A percentile compares a stretch with the other conserved stretches of the same genome.
These are phyloP conservation scores for Aciculosporium take DNA, from an alignment of 2,329 filamentous ascomycete genomes.

Conservation along the genomic window DNA sequence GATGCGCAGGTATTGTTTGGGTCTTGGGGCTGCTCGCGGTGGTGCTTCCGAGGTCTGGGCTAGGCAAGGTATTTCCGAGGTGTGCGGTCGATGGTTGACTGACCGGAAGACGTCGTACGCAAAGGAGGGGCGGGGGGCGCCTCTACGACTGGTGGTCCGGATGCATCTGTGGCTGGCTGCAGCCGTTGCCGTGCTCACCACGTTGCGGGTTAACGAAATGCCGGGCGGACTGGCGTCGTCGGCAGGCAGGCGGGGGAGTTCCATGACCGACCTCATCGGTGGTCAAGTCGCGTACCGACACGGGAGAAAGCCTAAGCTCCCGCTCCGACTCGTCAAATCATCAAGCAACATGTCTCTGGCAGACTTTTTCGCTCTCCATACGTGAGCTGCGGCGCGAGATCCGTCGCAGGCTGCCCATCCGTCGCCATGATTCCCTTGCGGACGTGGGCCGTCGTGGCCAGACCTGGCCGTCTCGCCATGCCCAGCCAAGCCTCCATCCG, in stretches of 20 bases:
- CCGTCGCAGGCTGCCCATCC: not conserved
- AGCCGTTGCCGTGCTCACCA: no score
- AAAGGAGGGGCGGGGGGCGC: no score
- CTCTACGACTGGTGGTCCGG: no score
- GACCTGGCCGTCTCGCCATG: slow-evolving; percentile 4
- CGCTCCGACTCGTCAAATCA: not conserved
- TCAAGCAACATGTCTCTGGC: not conserved
- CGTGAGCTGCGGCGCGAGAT: not conserved
- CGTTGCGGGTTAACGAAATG: no score
- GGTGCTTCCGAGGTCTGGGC: no score
- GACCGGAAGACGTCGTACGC: no score
- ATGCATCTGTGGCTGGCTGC: no score
- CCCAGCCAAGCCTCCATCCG: not conserved
- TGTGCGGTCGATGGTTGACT: no score
- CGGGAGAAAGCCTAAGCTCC: not conserved
- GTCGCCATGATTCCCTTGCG: slow-evolving; percentile 16
- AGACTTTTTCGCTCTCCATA: not conserved
- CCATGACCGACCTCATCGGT: slow-evolving; percentile 11
- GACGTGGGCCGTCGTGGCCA: slow-evolving; percentile 12
- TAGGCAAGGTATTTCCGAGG: no score
- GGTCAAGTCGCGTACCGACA: not conserved
- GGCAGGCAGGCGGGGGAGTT: not conserved
- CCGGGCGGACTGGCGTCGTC: no score
- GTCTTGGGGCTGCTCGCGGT: no score
- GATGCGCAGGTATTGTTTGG: no score